Base-by-base conservation (phyloP, 2,329 filamentous ascomycete species). In the Penicillium sclerotigenum region DNA sequence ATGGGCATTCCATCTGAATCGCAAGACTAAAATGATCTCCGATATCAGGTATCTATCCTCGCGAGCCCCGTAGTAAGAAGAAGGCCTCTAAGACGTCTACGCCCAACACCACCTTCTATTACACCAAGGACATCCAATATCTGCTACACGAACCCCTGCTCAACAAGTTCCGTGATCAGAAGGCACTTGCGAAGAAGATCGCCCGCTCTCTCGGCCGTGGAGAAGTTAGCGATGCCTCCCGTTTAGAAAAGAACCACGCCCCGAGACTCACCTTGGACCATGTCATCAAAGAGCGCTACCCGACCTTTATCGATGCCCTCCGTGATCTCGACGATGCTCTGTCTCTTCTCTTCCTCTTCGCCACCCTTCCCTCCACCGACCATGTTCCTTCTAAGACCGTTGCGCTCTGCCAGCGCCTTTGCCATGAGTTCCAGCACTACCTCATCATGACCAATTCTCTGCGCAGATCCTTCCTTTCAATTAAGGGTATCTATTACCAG, bases 401-500 rank as follows among this genome's bases (percentile, higher is more conserved):
- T 73, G 89, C 91, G 51, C 88, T 91, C 62, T 99, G 94, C 80
- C 92, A 97, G 79, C 87, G 91, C 53, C 80, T 99, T 52, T 93
- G 88, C 68, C 87, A 93, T 74, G 94, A 99, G 78, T 99, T 99
- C 75, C 89, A 97, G 78, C 94, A 97, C 80, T 99, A 96, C 76
- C 83, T 99, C 60, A 99, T 99, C 71, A 84, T 87, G 45, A 95
- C 93, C 40, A 86, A 96, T 77, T 91, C 90, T 67, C 79, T 99
- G 66, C 89, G 90, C 70, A 97, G 97, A 79, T 96, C 92, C 0
- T 99, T 99, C 80, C 79, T 99, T 63, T 96, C 91, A 1, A 97
- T 99, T 78, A 99, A 99, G 82, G 94, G 94, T 59, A 97, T 99
- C 69, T 99, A 99, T 80, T 99, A 97, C 77, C 93, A 97, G 78